A percentile compares a stretch with the other conserved stretches of the same genome.
Evolutionary conservation across 768 basidiomycete genomes (phyloP).

Genomic region (Filobasidium floriforme): DNA sequence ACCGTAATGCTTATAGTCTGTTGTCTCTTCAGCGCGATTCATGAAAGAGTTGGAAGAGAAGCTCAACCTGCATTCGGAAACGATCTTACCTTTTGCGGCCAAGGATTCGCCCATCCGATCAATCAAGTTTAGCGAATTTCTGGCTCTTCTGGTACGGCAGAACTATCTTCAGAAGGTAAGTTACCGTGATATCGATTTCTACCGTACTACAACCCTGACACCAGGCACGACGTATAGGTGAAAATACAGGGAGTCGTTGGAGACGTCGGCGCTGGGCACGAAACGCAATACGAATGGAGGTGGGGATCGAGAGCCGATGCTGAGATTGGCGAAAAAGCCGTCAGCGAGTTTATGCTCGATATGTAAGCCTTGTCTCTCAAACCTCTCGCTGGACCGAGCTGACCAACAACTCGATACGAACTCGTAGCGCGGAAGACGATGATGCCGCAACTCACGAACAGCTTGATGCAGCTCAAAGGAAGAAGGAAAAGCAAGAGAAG

Average conservation of each 20-base stretch:
- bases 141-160: slow-evolving; percentile 59
- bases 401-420: background rate
- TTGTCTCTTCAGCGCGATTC: slow-evolving; percentile 51
- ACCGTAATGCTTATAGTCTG: background rate
- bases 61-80: slow-evolving; percentile 56
- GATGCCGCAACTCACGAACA: slow-evolving; percentile 20
- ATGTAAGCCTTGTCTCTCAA: slow-evolving; percentile 26
- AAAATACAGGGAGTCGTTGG: background rate
- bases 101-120: slow-evolving; percentile 51
- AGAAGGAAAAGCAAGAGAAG: background rate
- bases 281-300: slow-evolving; percentile 60
- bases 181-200: background rate
- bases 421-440: slow-evolving; percentile 15
- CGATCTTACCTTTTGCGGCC: slow-evolving; percentile 52
- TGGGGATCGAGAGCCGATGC: slow-evolving; percentile 76
- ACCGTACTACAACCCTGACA: too few species aligned
- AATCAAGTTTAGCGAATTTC: slow-evolving; percentile 60
- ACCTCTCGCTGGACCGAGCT: background rate
- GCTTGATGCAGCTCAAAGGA: background rate
- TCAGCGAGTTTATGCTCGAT: slow-evolving; percentile 69
- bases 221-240: background rate
- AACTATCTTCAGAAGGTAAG: slow-evolving; percentile 64
- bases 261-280: background rate
- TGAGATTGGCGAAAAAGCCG: slow-evolving; percentile 71
- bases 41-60: slow-evolving; percentile 58